Percentiles rank a stretch among this genome's conserved stretches.
Evolutionary conservation across 169 alveolate genomes (phyloP).

Genomic region (Plasmodium yoelii): DNA sequence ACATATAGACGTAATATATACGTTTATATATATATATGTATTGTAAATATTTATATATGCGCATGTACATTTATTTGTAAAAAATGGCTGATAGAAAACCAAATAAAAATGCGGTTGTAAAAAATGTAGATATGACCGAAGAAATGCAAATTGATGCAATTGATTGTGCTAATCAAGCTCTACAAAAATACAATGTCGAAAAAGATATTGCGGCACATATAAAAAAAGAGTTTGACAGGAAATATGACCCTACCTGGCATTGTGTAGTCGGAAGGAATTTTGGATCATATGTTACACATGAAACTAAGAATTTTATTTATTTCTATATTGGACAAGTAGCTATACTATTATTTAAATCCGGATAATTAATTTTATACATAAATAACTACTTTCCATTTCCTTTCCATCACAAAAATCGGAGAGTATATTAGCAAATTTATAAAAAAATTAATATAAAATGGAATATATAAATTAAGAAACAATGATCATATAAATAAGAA

Average conservation of each 20-base stretch:
- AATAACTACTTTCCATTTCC: slow-evolving; percentile 4
- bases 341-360: slow-evolving; percentile 97
- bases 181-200: slow-evolving; percentile 96
- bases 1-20: too few relatives aligned
- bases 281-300: slow-evolving; percentile 99
- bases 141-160: slow-evolving; percentile 99
- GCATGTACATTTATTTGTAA: too few relatives aligned
- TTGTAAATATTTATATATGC: too few relatives aligned
- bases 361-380: slow-evolving; percentile 83
- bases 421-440: not conserved
- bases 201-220: slow-evolving; percentile 99
- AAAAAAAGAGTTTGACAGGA: slow-evolving; percentile 99
- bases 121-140: slow-evolving; percentile 99
- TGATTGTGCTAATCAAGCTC: slow-evolving; percentile 98
- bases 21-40: too few relatives aligned
- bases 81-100: slow-evolving; percentile 83
- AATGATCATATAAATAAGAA: too few relatives aligned
- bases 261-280: slow-evolving; percentile 99
- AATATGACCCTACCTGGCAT: slow-evolving; percentile 99
- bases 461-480: too few relatives aligned
- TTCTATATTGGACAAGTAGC: slow-evolving; percentile 99
- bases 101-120: slow-evolving; percentile 89
- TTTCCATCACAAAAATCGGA: not conserved
- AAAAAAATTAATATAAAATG: too few relatives aligned
- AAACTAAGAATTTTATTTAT: slow-evolving; percentile 99